A percentile compares a stretch with the other conserved stretches of the same genome.
phyloP scores from a whole-genome alignment of 2,329 filamentous ascomycete species.

The Aspergillus ochraceoroseus region DNA sequence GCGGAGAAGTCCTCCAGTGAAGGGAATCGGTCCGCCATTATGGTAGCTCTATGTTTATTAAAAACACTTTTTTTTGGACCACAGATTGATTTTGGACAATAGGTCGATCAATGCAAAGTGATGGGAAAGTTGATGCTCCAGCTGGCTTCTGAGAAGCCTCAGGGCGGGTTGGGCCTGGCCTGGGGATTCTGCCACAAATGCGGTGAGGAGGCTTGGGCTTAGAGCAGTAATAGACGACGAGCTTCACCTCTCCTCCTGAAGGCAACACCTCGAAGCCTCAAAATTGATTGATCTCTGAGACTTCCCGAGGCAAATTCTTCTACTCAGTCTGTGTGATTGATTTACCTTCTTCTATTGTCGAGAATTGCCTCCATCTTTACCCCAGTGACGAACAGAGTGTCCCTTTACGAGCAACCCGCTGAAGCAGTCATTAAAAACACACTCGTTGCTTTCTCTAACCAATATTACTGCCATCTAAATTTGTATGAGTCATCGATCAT shows the following conservation, averaged over 20 bases:
- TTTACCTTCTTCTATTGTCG: not conserved
- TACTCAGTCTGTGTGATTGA: no score
- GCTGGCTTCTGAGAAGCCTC: slow-evolving; percentile 18
- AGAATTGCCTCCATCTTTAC: no score
- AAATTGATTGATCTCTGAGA: slow-evolving; percentile 1
- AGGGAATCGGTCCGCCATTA: slow-evolving; percentile 73
- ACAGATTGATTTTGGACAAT: slow-evolving; percentile 4
- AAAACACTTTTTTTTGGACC: not conserved
- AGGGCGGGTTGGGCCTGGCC: slow-evolving; percentile 12
- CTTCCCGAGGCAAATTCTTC: no score
- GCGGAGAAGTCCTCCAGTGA: slow-evolving; percentile 72
- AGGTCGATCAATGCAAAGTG: slow-evolving; percentile 11
- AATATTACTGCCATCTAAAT: no score
- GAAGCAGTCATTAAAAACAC: no score
- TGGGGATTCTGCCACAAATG: slow-evolving; percentile 20
- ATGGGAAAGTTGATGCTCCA: slow-evolving; percentile 19
- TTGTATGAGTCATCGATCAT: no score
- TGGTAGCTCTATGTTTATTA: slow-evolving; percentile 1
- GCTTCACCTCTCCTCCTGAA: slow-evolving; percentile 12
- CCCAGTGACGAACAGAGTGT: no score
- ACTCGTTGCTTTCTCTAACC: not conserved
- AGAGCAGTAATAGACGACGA: slow-evolving; percentile 11
- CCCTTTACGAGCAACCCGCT: no score
- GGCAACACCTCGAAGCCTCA: slow-evolving; percentile 4
- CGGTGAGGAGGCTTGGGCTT: slow-evolving; percentile 19